Base-by-base conservation (phyloP, 164 flowering plant genomes). In the Vitis labrusca region DNA sequence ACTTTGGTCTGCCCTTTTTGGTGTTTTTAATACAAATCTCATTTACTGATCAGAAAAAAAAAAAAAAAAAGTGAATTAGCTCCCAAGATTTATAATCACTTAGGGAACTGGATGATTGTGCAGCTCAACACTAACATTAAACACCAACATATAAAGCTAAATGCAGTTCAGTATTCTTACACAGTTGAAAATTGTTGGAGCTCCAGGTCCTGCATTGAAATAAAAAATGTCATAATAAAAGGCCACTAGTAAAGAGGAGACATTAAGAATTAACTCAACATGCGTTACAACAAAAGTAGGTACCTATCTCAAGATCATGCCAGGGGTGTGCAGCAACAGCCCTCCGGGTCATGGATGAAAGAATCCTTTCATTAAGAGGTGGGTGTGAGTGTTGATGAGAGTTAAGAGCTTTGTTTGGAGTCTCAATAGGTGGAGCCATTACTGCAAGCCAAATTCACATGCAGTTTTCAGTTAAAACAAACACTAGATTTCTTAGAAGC, bases 291-390 rank as follows among this genome's bases (percentile, higher is more conserved):
- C 12, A 10, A 27, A 53, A 51, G 32, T n/a, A 19, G 59, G 3
- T 81, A 90, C 97, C 97, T 72, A 92, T 92, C 86, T 92, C 95
- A 56, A 92, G 97, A 84, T 92, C 97, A 84, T 91, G 97, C 94
- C 97, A 91, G 63, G 97, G 97, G 69, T 91, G 97, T 53, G 97
- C 94, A 67, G 97, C 97, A 73, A 87, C 87, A 37, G 89, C 70
- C 67, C 91, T 83, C 77, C 86, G 84, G 55, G 88, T 77, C 89
- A 92, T 13, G 50, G 97, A 90, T 48, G 95, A 86, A 59, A 92
- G 88, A 37, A 90, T 92, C 77, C 97, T 86, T 76, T 92, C 97
- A 70, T 89, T 92, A 8, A 92, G 88, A 72, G 89, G 89, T 5
- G 88, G 87, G 65, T 73, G 84, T 19, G 87, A 14, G 23, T 74